Conservation (phyloP, 495 filamentous ascomycete species). For the Pyrenopolyporus hunteri region DNA sequence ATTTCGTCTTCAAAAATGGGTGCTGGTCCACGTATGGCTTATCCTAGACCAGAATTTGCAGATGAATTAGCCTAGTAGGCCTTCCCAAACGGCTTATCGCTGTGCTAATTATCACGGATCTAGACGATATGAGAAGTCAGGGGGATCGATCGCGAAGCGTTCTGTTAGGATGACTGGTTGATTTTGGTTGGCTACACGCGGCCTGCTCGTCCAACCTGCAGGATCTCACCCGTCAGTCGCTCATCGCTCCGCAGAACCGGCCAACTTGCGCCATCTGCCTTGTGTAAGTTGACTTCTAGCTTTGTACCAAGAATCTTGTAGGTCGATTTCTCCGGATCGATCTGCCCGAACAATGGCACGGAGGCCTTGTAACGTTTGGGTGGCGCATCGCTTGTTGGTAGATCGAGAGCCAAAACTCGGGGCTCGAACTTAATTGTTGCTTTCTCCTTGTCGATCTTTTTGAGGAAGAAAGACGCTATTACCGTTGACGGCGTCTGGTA, state of each 20-base stretch:
- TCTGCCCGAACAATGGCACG: constrained; percentile 75
- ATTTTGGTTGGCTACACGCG: constrained; percentile 54
- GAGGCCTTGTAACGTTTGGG: constrained; percentile 78
- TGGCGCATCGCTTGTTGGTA: constrained; percentile 76
- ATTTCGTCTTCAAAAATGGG: too few species aligned
- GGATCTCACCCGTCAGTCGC: constrained; percentile 74
- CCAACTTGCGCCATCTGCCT: constrained; percentile 85
- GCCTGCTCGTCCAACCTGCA: constrained; percentile 82
- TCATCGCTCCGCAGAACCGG: constrained; percentile 88
- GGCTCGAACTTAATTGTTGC: constrained; percentile 71
- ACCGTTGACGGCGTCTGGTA: constrained; percentile 89
- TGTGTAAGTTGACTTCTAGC: constrained; percentile 82
- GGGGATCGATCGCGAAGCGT: not conserved
- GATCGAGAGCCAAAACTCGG: constrained; percentile 70
- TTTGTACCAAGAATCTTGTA: constrained; percentile 95
- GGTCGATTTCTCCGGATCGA: constrained; percentile 73
- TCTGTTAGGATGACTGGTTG: not conserved
- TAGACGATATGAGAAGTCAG: not conserved
- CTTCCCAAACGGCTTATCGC: too few species aligned
- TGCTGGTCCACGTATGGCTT: too few species aligned
- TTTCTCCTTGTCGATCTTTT: constrained; percentile 88
- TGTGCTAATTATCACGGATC: not conserved
- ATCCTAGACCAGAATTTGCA: too few species aligned
- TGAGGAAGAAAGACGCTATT: constrained; percentile 91
- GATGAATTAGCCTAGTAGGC: too few species aligned